A percentile compares a stretch with the other conserved stretches of the same genome.
phyloP scores from a whole-genome alignment of 371 early-diverging fungal species.

The Mucor irregularis region DNA sequence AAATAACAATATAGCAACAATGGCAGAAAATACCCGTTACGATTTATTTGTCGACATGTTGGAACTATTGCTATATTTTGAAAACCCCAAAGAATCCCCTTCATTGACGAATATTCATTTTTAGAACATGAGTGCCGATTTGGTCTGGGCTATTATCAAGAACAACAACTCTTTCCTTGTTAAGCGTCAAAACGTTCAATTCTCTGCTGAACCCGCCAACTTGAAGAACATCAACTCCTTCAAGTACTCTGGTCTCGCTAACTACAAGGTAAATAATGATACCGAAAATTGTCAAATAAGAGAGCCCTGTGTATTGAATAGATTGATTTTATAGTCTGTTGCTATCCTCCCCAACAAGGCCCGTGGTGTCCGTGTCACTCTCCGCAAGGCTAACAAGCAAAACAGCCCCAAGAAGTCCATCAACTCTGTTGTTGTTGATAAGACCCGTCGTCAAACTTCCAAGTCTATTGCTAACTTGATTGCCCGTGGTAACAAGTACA shows the following conservation, averaged over 20 bases:
- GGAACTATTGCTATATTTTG: too few species aligned
- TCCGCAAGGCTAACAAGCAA: constrained; percentile 63
- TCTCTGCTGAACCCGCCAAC: constrained; percentile 85
- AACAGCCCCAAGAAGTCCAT: constrained; percentile 57
- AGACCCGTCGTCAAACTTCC: constrained; percentile 69
- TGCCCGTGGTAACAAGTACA: constrained; percentile 60
- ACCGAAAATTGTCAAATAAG: background rate
- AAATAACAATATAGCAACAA: background rate
- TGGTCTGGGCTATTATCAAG: constrained; percentile 84
- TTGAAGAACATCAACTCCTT: constrained; percentile 81
- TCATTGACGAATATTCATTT: background rate
- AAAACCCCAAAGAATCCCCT: background rate
- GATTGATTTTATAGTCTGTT: constrained; percentile 56
- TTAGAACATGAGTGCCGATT: constrained; percentile 67
- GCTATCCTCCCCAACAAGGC: constrained; percentile 59
- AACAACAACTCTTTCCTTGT: constrained; percentile 87
- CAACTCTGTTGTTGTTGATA: constrained; percentile 62
- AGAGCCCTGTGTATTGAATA: constrained; percentile 1
- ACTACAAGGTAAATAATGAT: constrained; percentile 70
- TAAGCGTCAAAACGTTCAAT: constrained; percentile 81
- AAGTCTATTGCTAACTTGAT: constrained; percentile 72
- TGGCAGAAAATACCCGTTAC: too few species aligned
- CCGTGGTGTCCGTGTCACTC: constrained; percentile 66
- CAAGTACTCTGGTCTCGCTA: constrained; percentile 87
- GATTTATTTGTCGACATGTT: too few species aligned